Conservation (phyloP, 2,329 filamentous ascomycete genomes). For the Ramichloridium luteum region DNA sequence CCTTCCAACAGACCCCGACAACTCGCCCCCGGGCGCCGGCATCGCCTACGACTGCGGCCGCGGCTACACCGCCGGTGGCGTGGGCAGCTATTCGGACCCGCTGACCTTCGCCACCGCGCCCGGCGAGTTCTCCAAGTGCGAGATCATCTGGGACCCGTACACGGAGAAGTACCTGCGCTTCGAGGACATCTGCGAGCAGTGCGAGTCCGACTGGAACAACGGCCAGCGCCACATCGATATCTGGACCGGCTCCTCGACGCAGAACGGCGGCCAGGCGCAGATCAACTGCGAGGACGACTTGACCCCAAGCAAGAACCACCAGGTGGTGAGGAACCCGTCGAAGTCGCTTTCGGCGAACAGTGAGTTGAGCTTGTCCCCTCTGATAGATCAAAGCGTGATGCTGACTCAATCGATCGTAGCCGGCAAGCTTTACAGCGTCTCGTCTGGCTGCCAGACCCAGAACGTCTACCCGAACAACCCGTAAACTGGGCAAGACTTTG, state of each 20-base stretch:
- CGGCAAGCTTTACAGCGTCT: slow-evolving; percentile 3
- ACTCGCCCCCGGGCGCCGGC: slow-evolving; percentile 15
- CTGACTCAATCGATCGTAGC: slow-evolving; percentile 1
- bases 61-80: slow-evolving; percentile 28
- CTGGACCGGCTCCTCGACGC: slow-evolving; percentile 11
- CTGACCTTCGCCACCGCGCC: slow-evolving; percentile 33
- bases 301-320: slow-evolving; percentile 10
- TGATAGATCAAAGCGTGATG: slow-evolving; percentile 4
- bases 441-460: slow-evolving; percentile 6
- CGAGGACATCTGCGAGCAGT: slow-evolving; percentile 27
- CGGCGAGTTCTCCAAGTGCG: slow-evolving; percentile 31
- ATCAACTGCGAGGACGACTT: slow-evolving; percentile 18
- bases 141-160: slow-evolving; percentile 35
- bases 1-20: slow-evolving; percentile 13
- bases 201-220: slow-evolving; percentile 17
- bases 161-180: slow-evolving; percentile 33
- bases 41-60: slow-evolving; percentile 21
- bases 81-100: slow-evolving; percentile 32
- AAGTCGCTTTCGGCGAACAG: no score
- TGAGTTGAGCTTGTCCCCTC: no score
- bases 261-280: slow-evolving; percentile 15
- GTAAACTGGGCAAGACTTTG: no score
- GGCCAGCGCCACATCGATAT: slow-evolving; percentile 15
- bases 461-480: slow-evolving; percentile 5
- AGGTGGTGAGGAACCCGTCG: slow-evolving; percentile 4